These are phyloP conservation scores for Bathelium albidoporum DNA, from an alignment of 495 filamentous ascomycete species.

Conservation along the genomic window DNA sequence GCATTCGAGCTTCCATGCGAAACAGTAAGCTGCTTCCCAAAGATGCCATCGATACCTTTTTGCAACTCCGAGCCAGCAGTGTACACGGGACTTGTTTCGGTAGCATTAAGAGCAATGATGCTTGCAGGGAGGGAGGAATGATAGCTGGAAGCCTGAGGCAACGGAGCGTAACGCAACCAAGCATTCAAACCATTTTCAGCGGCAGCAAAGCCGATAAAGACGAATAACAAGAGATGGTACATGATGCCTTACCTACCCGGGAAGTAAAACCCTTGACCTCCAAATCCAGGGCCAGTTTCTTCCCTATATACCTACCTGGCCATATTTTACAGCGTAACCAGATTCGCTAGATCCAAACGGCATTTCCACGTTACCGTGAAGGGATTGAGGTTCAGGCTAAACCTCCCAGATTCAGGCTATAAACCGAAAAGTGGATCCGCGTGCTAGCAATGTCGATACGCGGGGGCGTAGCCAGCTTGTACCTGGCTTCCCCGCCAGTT, in stretches of 20 bases:
- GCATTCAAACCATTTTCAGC: constrained; percentile 51
- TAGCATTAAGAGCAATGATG: constrained; percentile 47
- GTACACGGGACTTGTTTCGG: constrained; percentile 44
- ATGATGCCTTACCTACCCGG: neutral
- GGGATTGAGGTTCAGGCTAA: neutral
- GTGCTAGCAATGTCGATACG: neutral
- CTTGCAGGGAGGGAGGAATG: constrained; percentile 34
- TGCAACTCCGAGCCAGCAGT: constrained; percentile 50
- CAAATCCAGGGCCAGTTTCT: neutral
- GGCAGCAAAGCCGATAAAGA: constrained; percentile 27
- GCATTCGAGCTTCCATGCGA: constrained; percentile 21
- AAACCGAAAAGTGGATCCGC: neutral
- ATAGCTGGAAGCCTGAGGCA: constrained; percentile 34
- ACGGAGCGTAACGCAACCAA: constrained; percentile 56
- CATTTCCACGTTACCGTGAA: neutral
- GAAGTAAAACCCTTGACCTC: neutral
- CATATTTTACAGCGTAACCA: neutral
- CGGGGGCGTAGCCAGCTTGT: neutral
- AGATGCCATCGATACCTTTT: constrained; percentile 45
- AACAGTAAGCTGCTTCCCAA: constrained; percentile 37
- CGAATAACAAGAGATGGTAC: constrained; percentile 19
- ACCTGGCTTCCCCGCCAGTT: neutral
- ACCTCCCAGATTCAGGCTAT: neutral
- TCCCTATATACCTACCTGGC: constrained; percentile 3
- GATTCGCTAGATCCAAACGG: neutral